These are phyloP conservation scores for Macrolepiota fuliginosa DNA, from an alignment of 768 basidiomycete genomes.

Conservation along the genomic window DNA sequence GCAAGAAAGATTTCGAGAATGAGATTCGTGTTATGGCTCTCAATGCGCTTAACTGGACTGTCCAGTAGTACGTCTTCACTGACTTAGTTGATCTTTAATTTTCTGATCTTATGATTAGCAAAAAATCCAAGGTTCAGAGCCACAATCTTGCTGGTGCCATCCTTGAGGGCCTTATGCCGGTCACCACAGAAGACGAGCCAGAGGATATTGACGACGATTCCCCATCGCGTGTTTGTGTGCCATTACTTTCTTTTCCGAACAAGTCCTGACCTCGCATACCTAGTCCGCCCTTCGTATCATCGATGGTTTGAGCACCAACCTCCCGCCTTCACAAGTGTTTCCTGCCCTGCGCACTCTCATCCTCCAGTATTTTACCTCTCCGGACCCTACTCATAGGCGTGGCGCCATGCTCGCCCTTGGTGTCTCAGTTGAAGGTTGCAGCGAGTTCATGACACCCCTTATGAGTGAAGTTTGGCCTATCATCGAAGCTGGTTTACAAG, in stretches of 20 bases:
- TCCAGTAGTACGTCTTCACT: conserved; percentile 73
- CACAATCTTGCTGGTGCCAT: conserved; percentile 82
- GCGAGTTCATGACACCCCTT: conserved; percentile 94
- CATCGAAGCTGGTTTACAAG: conserved; percentile 84
- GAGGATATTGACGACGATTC: conserved; percentile 93
- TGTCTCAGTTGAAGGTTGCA: conserved; percentile 95
- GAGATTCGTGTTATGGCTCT: conserved; percentile 88
- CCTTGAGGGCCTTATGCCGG: conserved; percentile 89
- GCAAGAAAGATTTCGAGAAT: conserved; percentile 68
- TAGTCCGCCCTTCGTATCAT: conserved; percentile 94
- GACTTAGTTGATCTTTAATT: not conserved
- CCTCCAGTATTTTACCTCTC: conserved; percentile 78
- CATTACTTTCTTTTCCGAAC: not conserved
- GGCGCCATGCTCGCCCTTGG: conserved; percentile 95
- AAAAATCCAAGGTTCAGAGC: conserved; percentile 93
- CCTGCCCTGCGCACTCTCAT: conserved; percentile 84
- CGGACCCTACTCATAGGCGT: conserved; percentile 77
- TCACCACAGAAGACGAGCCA: conserved; percentile 91
- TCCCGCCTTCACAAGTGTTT: conserved; percentile 96
- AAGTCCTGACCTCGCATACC: not conserved
- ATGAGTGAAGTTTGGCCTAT: conserved; percentile 93
- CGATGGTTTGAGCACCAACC: conserved; percentile 86
- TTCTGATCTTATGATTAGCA: conserved; percentile 45
- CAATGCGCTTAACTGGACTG: conserved; percentile 94
- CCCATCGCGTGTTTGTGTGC: conserved; percentile 72